Conservation (phyloP, 1,139 yeast species). For the Sugiyamaella xylanicola region DNA sequence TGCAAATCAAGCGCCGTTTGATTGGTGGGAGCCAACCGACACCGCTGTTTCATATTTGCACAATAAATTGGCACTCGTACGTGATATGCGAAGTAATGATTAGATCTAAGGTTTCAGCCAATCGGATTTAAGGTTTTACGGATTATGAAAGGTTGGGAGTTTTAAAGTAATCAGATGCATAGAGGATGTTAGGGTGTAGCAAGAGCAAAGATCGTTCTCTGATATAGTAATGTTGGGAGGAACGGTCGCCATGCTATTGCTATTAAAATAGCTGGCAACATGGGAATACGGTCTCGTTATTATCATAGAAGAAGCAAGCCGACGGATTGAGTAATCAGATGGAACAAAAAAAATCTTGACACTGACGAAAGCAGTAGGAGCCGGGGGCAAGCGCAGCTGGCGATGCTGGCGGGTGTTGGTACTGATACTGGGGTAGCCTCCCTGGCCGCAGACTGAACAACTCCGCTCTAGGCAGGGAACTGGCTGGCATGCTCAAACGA, state of each 20-base stretch:
- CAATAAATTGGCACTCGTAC: not conserved
- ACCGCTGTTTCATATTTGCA: not conserved
- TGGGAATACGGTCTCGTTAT: not conserved
- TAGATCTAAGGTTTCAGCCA: slow-evolving; percentile 7
- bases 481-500: too few relatives aligned
- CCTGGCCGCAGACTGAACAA: too few relatives aligned
- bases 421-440: too few relatives aligned
- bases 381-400: not conserved
- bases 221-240: not conserved
- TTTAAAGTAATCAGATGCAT: not conserved
- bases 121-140: slow-evolving; percentile 4
- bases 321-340: not conserved
- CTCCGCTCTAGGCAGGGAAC: too few relatives aligned
- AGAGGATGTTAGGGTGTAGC: not conserved
- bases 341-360: not conserved
- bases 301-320: not conserved
- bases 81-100: slow-evolving; percentile 6
- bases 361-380: not conserved
- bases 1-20: not conserved
- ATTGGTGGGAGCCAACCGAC: not conserved
- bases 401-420: too few relatives aligned
- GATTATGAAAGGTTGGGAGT: slow-evolving; percentile 10
- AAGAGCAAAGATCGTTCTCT: not conserved
- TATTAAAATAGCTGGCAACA: not conserved
- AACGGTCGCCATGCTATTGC: not conserved